Conservation (phyloP, 192 early-diverging fungal genomes). For the Glomus cerebriforme region DNA sequence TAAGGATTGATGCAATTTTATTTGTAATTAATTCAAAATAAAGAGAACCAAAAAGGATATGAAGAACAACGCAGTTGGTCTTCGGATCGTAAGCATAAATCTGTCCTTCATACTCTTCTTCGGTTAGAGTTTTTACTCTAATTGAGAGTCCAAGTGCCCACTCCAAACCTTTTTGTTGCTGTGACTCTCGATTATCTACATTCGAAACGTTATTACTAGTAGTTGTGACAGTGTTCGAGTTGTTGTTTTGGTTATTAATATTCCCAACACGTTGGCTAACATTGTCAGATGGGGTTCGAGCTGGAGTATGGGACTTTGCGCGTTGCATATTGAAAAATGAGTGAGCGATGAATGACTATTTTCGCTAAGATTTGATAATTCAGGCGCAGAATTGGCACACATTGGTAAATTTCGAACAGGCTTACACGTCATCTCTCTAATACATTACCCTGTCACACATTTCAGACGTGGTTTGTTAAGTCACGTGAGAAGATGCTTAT, state of each 20-base stretch:
- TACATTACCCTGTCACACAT: too few species aligned
- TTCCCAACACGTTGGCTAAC: constrained; percentile 15
- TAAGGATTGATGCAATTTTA: not conserved
- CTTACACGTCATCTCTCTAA: too few species aligned
- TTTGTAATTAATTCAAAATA: constrained; percentile 12
- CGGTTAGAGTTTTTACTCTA: constrained; percentile 48
- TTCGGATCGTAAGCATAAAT: constrained; percentile 60
- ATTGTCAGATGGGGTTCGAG: constrained; percentile 24
- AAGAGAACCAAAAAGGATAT: constrained; percentile 56
- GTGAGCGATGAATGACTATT: not conserved
- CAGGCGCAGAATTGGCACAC: not conserved
- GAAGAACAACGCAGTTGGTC: constrained; percentile 64
- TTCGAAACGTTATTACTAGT: constrained; percentile 28
- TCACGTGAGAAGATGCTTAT: too few species aligned
- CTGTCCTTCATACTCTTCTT: constrained; percentile 57
- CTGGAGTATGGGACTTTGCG: constrained; percentile 18
- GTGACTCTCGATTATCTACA: constrained; percentile 16
- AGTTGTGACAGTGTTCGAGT: not conserved
- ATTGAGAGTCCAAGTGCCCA: constrained; percentile 49
- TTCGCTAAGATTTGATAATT: not conserved
- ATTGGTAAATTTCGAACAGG: too few species aligned
- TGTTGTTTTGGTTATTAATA: not conserved
- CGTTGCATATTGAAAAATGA: constrained; percentile 24
- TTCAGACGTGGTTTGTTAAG: too few species aligned
- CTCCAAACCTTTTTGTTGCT: constrained; percentile 44